Conservation (phyloP, 106 monocot genomes). For the Iris macrosiphon region DNA sequence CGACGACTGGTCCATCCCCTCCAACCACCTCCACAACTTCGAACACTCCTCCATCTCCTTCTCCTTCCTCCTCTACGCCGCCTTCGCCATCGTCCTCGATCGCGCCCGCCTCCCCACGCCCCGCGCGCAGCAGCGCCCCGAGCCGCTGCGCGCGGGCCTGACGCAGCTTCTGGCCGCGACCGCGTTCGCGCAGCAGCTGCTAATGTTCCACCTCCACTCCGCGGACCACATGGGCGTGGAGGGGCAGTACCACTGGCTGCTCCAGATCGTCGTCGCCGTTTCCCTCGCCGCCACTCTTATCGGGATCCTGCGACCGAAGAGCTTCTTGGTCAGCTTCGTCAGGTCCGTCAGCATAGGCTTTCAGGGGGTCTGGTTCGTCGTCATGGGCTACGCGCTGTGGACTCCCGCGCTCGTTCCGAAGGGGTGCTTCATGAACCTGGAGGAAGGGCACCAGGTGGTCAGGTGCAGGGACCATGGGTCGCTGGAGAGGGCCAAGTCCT, state of each 20-base stretch:
- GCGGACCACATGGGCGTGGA: slow-evolving; percentile 86
- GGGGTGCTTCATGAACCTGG: slow-evolving; percentile 32
- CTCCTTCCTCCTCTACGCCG: slow-evolving; percentile 55
- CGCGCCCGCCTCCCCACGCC: background rate
- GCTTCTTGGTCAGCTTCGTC: slow-evolving; percentile 35
- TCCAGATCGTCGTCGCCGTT: slow-evolving; percentile 53
- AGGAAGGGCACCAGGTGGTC: slow-evolving; percentile 27
- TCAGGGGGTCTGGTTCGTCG: slow-evolving; percentile 43
- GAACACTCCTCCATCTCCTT: slow-evolving; percentile 85
- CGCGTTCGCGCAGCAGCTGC: slow-evolving; percentile 61
- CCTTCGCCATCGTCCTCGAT: slow-evolving; percentile 42
- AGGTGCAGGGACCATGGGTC: slow-evolving; percentile 18
- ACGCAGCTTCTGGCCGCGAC: slow-evolving; percentile 32
- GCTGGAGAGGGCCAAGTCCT: slow-evolving; percentile 25
- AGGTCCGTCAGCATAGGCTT: slow-evolving; percentile 47
- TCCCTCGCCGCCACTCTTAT: slow-evolving; percentile 53
- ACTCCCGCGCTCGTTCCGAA: slow-evolving; percentile 27
- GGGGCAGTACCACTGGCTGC: slow-evolving; percentile 71
- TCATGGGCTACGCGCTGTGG: slow-evolving; percentile 36
- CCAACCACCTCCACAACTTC: slow-evolving; percentile 90
- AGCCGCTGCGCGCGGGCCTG: no score
- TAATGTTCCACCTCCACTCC: slow-evolving; percentile 81
- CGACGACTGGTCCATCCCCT: slow-evolving; percentile 68
- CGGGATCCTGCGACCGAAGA: slow-evolving; percentile 31
- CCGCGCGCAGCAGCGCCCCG: background rate